phyloP scores from a whole-genome alignment of 306 rosid genomes.

The Cucurbita argyrosperma region DNA sequence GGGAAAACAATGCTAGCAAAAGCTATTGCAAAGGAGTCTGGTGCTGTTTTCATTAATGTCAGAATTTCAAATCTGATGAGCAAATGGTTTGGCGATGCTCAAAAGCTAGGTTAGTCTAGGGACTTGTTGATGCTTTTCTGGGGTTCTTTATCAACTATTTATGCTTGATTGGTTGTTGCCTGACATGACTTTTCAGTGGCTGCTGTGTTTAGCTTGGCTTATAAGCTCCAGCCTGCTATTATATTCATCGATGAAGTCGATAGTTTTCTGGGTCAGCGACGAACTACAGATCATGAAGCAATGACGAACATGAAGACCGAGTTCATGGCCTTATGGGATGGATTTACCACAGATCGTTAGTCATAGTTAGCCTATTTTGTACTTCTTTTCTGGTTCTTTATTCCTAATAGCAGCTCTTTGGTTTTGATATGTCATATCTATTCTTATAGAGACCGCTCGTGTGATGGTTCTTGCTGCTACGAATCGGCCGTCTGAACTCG shows the following conservation, averaged over 20 bases:
- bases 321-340: slow-evolving; percentile 98
- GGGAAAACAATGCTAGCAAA: slow-evolving; percentile 99
- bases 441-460: slow-evolving; percentile 57
- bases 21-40: slow-evolving; percentile 95
- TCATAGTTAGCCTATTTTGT: background rate
- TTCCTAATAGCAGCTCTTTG: background rate
- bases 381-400: background rate
- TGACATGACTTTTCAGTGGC: slow-evolving; percentile 44
- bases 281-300: slow-evolving; percentile 89
- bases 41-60: slow-evolving; percentile 86
- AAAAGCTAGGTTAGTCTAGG: slow-evolving; percentile 67
- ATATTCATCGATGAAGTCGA: slow-evolving; percentile 97
- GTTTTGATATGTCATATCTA: background rate
- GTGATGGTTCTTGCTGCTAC: slow-evolving; percentile 99
- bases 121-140: background rate
- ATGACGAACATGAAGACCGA: slow-evolving; percentile 93
- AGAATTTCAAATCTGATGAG: slow-evolving; percentile 94
- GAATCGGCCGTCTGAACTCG: slow-evolving; percentile 96
- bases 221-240: slow-evolving; percentile 96
- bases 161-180: slow-evolving; percentile 3
- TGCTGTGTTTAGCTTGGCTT: slow-evolving; percentile 92
- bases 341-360: slow-evolving; percentile 95
- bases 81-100: slow-evolving; percentile 99
- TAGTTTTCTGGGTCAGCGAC: slow-evolving; percentile 97
- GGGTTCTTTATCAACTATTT: background rate